These are phyloP conservation scores for Boletus mariae DNA, from an alignment of 1,284 basidiomycete species.

Conservation along the genomic window DNA sequence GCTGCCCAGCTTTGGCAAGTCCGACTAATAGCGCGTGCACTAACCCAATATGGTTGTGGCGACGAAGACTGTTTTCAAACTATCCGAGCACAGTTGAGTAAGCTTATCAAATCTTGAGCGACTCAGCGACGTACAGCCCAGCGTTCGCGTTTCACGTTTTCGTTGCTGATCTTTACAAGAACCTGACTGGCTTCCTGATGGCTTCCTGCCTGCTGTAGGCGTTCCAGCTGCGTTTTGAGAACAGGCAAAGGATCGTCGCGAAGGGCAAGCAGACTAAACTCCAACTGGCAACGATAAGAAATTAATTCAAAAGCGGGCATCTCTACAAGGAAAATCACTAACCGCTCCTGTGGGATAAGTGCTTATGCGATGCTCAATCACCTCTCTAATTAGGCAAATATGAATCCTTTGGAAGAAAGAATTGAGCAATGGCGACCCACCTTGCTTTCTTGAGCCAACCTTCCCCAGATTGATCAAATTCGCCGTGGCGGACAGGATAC, in stretches of 20 bases:
- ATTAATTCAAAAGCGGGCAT: conserved; percentile 7
- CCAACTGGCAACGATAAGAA: conserved; percentile 50
- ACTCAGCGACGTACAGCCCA: conserved; percentile 65
- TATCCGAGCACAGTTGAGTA: conserved; percentile 29
- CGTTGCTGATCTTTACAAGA: conserved; percentile 64
- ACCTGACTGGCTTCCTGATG: conserved; percentile 49
- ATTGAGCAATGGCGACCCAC: conserved; percentile 32
- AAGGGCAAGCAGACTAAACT: conserved; percentile 88
- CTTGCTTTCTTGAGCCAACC: conserved; percentile 81
- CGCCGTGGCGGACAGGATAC: conserved; percentile 76
- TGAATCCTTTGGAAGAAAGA: conserved; percentile 9
- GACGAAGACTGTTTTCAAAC: conserved; percentile 80
- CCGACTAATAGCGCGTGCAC: conserved; percentile 66
- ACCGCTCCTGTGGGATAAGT: conserved; percentile 85
- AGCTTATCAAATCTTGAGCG: not conserved
- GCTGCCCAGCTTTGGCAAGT: conserved; percentile 62
- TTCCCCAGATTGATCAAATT: conserved; percentile 60
- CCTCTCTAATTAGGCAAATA: conserved; percentile 49
- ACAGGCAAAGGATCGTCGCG: conserved; percentile 74
- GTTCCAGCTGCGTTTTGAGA: conserved; percentile 56
- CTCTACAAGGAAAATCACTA: conserved; percentile 32
- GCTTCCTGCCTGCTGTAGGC: conserved; percentile 44
- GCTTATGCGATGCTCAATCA: conserved; percentile 79
- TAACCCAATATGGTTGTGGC: conserved; percentile 81
- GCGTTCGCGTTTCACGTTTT: conserved; percentile 71